Base-by-base conservation (phyloP, 176 grass and related monocot species). In the Areca catechu region DNA sequence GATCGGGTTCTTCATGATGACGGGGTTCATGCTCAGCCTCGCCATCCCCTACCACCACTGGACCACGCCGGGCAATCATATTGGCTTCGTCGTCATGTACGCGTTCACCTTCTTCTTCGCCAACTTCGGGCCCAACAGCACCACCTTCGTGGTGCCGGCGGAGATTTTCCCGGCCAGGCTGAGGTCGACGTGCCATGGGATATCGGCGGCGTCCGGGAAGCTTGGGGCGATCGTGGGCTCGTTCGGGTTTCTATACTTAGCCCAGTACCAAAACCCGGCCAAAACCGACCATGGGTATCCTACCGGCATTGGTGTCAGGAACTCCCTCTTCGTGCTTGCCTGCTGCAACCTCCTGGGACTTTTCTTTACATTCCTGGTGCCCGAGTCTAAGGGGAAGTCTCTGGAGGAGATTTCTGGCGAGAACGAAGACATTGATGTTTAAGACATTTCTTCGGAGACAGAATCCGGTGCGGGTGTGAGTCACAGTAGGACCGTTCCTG, bases 31-130 rank as follows among this genome's bases (percentile, higher is more conserved):
- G 73, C 60, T 91, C 1, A 76, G 79, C 15, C 74, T 91, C 57
- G 83, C 83, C 18, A 6, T 77, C 49, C 82, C 88, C 1, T 90
- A 86, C 60, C 4, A 49, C 15, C 63, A 86, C 51, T 82, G 82
- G 87, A 70, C 52, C 0, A 53, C 60, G 9, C 22, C 20, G 1
- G 60, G 65, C 0, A 2, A 74, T 51, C 65, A 76, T 14, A 10
- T 19, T 9, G 82, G 82, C n/a, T 86, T 86, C 64, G 53, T 76
- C 0, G 50, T 73, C 22, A 72, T 92, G 83, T 92, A 86, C 25
- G 68, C 63, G 0, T 49, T 80, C 61, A 86, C 65, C 23, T 77
- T 92, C 67, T 90, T 90, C 72, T 91, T 91, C 28, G 79, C 88
- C 3, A 89, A 89, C 62, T 89, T 85, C 5, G 81, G 86, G 3